These are phyloP conservation scores for Saccharum spontaneum DNA, from an alignment of 176 grass and related monocot species.

Conservation along the genomic window DNA sequence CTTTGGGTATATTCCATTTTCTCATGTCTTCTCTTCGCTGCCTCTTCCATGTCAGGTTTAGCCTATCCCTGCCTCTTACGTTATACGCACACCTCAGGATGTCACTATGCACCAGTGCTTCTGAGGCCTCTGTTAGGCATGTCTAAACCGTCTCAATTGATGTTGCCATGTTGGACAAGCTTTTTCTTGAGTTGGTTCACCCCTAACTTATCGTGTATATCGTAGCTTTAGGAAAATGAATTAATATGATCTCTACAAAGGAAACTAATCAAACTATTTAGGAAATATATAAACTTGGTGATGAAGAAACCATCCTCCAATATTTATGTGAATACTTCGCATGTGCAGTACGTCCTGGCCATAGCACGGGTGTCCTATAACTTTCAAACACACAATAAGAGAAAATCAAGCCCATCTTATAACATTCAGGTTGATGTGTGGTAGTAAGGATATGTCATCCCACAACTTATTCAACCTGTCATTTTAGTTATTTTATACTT, in stretches of 20 bases:
- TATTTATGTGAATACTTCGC: not conserved
- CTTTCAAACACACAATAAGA: constrained; percentile 2
- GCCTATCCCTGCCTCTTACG: not conserved
- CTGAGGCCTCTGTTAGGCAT: not conserved
- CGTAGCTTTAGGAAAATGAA: not conserved
- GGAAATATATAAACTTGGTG: not conserved
- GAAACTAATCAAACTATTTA: not conserved
- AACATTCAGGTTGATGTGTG: constrained; percentile 1
- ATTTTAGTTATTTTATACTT: constrained; percentile 18
- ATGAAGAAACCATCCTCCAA: not conserved
- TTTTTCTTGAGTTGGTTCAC: not conserved
- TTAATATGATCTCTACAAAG: not conserved
- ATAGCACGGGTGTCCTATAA: not conserved
- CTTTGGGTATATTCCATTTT: not conserved
- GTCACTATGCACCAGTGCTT: not conserved
- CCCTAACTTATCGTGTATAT: not conserved
- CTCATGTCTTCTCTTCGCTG: not conserved
- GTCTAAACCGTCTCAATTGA: not conserved
- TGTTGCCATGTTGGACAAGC: not conserved
- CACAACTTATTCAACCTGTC: not conserved
- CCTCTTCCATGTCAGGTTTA: not conserved
- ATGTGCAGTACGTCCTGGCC: not conserved
- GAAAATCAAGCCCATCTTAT: not conserved
- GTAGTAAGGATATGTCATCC: constrained; percentile 1
- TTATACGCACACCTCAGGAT: not conserved